Evolutionary conservation across 1,139 yeast species (phyloP).

Genomic region (Geotrichum carabidarum): DNA sequence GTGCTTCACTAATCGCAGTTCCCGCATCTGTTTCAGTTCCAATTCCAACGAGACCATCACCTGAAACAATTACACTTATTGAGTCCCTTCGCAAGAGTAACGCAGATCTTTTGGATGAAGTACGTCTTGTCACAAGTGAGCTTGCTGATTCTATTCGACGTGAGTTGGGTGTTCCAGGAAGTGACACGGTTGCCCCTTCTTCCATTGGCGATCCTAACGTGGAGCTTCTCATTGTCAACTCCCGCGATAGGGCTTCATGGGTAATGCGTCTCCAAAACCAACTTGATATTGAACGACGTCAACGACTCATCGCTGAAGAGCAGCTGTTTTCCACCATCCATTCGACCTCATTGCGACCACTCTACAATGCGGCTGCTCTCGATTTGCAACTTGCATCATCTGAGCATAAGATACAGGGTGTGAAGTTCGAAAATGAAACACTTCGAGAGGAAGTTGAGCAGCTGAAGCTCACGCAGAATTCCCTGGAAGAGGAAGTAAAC

Average conservation of each 20-base stretch:
- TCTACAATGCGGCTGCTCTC: constrained; percentile 20
- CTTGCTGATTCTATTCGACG: constrained; percentile 39
- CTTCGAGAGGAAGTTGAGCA: constrained; percentile 19
- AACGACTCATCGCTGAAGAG: constrained; percentile 31
- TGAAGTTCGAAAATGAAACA: constrained; percentile 26
- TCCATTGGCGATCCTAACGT: neutral
- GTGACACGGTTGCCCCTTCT: neutral
- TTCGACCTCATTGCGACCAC: constrained; percentile 2
- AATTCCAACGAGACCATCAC: neutral
- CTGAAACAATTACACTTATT: constrained; percentile 7
- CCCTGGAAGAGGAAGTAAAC: neutral
- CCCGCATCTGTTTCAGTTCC: constrained; percentile 1
- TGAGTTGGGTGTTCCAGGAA: constrained; percentile 31
- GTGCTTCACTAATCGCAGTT: neutral
- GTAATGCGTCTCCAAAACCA: constrained; percentile 31
- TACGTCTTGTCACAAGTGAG: constrained; percentile 37
- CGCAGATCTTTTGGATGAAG: constrained; percentile 31
- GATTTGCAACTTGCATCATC: constrained; percentile 27
- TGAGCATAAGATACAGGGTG: constrained; percentile 26
- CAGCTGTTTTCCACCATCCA: constrained; percentile 1
- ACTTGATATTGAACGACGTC: constrained; percentile 36
- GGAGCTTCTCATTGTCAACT: constrained; percentile 12
- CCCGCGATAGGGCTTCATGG: constrained; percentile 25
- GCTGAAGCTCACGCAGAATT: neutral
- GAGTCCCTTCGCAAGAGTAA: constrained; percentile 6